Percentiles rank a stretch among this genome's conserved stretches.
Evolutionary conservation across 225 moss, liverwort and hornwort genomes (phyloP).

Genomic region (Anthoceros angustus): DNA sequence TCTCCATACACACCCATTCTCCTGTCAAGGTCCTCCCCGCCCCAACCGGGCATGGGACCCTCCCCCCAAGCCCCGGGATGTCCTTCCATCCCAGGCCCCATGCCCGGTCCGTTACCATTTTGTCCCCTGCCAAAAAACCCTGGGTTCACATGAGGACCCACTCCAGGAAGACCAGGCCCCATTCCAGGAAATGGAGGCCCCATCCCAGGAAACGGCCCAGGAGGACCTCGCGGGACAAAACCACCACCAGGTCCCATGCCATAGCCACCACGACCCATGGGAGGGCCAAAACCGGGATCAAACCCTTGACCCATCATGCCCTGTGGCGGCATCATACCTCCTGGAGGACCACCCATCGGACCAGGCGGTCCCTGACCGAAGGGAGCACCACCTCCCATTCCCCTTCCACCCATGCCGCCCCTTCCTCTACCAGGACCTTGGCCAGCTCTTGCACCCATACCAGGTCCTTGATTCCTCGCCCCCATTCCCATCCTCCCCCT

Average conservation of each 20-base stretch:
- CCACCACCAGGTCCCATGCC: conserved; percentile 94
- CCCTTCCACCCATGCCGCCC: conserved; percentile 40
- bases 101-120: conserved; percentile 66
- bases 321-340: conserved; percentile 96
- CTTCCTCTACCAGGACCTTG: conserved; percentile 36
- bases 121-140: conserved; percentile 73
- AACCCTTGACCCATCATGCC: conserved; percentile 95
- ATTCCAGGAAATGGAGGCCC: conserved; percentile 64
- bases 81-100: conserved; percentile 71
- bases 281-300: conserved; percentile 88
- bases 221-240: conserved; percentile 61
- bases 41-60: conserved; percentile 75
- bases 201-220: conserved; percentile 47
- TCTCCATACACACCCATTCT: conserved; percentile 80
- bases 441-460: conserved; percentile 51
- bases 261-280: conserved; percentile 57
- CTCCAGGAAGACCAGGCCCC: conserved; percentile 96
- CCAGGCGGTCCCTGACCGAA: conserved; percentile 56
- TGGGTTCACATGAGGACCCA: conserved; percentile 89
- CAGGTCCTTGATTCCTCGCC: conserved; percentile 52
- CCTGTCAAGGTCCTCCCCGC: conserved; percentile 70
- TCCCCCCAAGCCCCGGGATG: conserved; percentile 49
- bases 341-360: conserved; percentile 89
- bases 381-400: conserved; percentile 41
- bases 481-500: conserved; percentile 38